Percentiles rank a stretch among this genome's conserved stretches.
These are phyloP conservation scores for Clarkia xantiana DNA, from an alignment of 345 rosid species.

Conservation along the genomic window DNA sequence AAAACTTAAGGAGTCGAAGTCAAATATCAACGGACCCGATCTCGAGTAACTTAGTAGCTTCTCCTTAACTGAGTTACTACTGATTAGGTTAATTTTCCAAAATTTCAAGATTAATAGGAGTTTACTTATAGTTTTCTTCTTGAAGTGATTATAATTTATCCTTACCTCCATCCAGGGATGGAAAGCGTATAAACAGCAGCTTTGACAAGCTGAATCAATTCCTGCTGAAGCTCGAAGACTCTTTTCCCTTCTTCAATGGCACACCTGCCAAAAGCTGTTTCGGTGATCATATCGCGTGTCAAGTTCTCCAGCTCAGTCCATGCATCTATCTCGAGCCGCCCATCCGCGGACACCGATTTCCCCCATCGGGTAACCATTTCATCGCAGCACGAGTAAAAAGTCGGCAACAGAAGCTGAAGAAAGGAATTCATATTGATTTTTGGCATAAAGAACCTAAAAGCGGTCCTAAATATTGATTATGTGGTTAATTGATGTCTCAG, in stretches of 20 bases:
- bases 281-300: conserved; percentile 25
- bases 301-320: conserved; percentile 26
- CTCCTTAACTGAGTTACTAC: neutral
- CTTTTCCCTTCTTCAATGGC: conserved; percentile 25
- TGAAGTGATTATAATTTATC: too few species aligned
- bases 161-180: conserved; percentile 10
- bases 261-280: conserved; percentile 28
- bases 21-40: too few species aligned
- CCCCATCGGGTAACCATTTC: conserved; percentile 34
- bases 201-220: conserved; percentile 20
- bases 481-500: too few species aligned
- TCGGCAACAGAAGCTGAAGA: conserved; percentile 18
- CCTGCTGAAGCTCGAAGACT: conserved; percentile 24
- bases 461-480: too few species aligned
- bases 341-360: conserved; percentile 6
- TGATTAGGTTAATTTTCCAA: neutral
- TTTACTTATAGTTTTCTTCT: too few species aligned
- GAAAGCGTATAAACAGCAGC: conserved; percentile 15
- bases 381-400: conserved; percentile 15
- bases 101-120: neutral
- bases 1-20: too few species aligned
- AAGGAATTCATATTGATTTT: too few species aligned
- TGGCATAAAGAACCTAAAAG: too few species aligned
- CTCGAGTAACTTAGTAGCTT: too few species aligned
- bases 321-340: conserved; percentile 20